Base-by-base conservation (phyloP, 495 filamentous ascomycete species). In the Rhypophila decipiens region DNA sequence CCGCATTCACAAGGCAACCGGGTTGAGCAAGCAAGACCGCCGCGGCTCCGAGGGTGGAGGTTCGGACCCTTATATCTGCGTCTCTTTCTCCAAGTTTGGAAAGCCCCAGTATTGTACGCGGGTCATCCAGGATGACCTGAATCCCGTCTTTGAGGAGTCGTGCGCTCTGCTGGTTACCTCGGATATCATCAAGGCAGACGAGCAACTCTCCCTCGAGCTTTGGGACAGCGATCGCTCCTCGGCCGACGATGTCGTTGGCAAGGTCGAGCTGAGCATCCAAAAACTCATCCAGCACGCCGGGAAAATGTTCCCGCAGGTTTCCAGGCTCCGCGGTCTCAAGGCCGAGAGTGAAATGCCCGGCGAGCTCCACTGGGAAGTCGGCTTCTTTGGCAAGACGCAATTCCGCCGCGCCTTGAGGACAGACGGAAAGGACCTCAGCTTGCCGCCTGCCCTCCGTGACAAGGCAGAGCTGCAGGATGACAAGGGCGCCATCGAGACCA, bases 41-140 rank as follows among this genome's bases (percentile, higher is more conserved):
- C 80, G 83, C 21, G 91, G 91, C 7, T 86, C 79, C 52, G 70
- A 85, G n/a, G 81, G 84, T 42, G 90, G 90, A n/a, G 90, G 89
- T 24, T 94, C 87, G 47, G 91, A 97, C 63, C 88, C 91, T 0
- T 96, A 96, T 61, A 89, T 96, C 61, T 85, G 79, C 17, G 69
- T 82, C 18, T 69, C 71, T 37, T 82, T 77, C 54, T 74, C 70
- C 42, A 95, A 97, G 65, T 97, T 95, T 50, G 88, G 90, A 39
- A 97, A 97, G 71, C 91, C 90, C 10, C 95, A 95, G 86, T 96
- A 96, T 61, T 95, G 90, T 63, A 96, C 91, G 10, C 81, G 91
- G 23, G 90, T 97, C 23, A 96, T 97, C 47, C 85, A 88, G 12
- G 90, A 96, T 61, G 87, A 96, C 53, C 73, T 97, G 34, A 96